These are phyloP conservation scores for Fusarium sp. DNA, from an alignment of 2,329 filamentous ascomycete species.

Conservation along the genomic window DNA sequence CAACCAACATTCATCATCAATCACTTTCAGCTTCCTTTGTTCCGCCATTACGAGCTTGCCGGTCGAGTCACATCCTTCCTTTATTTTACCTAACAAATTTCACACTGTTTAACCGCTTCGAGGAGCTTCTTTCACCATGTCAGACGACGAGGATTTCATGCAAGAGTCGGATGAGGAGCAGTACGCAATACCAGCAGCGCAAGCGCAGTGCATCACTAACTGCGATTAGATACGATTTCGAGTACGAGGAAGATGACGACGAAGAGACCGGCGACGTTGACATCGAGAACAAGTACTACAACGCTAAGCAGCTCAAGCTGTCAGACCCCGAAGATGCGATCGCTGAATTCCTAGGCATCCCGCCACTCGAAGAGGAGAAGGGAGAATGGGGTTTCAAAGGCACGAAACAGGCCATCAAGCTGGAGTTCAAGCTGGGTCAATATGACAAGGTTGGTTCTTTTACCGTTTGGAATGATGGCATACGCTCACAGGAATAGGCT, in stretches of 20 bases:
- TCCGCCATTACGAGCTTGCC: not conserved
- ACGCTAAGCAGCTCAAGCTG: constrained; percentile 95
- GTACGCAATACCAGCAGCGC: constrained; percentile 46
- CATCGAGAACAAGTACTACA: constrained; percentile 99
- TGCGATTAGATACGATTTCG: constrained; percentile 83
- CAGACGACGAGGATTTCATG: constrained; percentile 67
- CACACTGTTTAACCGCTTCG: not conserved
- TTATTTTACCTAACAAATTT: too few relatives aligned
- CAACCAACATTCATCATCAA: constrained; percentile 23
- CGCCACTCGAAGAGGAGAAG: constrained; percentile 87
- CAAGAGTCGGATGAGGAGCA: constrained; percentile 65
- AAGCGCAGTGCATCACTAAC: constrained; percentile 38
- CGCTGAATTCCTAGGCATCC: constrained; percentile 91
- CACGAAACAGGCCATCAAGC: constrained; percentile 96
- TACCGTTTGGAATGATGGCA: not conserved
- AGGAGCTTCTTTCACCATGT: constrained; percentile 56
- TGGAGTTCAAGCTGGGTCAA: constrained; percentile 92
- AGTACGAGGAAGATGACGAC: constrained; percentile 94
- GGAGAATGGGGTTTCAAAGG: constrained; percentile 99
- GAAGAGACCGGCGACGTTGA: constrained; percentile 91
- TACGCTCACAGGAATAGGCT: constrained; percentile 69
- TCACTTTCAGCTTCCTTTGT: constrained; percentile 24
- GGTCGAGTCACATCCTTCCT: not conserved
- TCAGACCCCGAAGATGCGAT: constrained; percentile 91
- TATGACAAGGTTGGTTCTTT: constrained; percentile 79